A percentile compares a stretch with the other conserved stretches of the same genome.
Evolutionary conservation across 176 grass and related monocot genomes (phyloP).

Genomic region (Triticum aestivum): IWGSC_CS_RefSeq_v2.1 NC_057810.1:517025163-517025662

Average conservation of each 20-base stretch:
- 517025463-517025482: neutral
- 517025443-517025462: conserved; percentile 35
- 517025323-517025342: neutral
- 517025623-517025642: conserved; percentile 59
- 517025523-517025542: conserved; percentile 25
- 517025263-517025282: neutral
- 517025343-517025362: conserved; percentile 22
- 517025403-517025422: conserved; percentile 8
- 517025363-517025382: conserved; percentile 5
- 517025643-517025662: conserved; percentile 61
- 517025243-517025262: neutral
- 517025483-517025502: conserved; percentile 2
- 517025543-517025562: conserved; percentile 6
- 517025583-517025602: neutral
- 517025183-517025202: no score
- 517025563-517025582: conserved; percentile 5
- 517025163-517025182: no score
- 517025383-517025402: conserved; percentile 15
- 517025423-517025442: conserved; percentile 29
- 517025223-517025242: neutral
- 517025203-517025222: no score
- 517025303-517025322: conserved; percentile 27
- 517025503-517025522: conserved; percentile 32
- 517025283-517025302: neutral
- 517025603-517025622: neutral